Evolutionary conservation across 345 rosid genomes (phyloP).

Genomic region (Hypericum perforatum): DNA sequence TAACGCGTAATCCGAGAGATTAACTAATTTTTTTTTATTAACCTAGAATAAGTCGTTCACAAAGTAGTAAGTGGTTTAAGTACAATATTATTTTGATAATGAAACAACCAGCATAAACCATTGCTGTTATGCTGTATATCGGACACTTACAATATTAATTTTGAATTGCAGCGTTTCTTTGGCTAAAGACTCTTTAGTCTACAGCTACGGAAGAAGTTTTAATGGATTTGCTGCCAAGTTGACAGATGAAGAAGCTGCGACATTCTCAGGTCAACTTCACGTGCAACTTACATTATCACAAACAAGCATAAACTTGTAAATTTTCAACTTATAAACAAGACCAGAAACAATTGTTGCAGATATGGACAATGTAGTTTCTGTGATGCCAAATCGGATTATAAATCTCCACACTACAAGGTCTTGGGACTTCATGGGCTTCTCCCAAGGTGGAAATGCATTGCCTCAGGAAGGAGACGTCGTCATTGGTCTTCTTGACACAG

Average conservation of each 20-base stretch:
- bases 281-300: slow-evolving; percentile 9
- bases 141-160: background rate
- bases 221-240: slow-evolving; percentile 38
- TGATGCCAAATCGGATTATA: background rate
- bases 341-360: too few relatives aligned
- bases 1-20: too few relatives aligned
- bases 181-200: slow-evolving; percentile 23
- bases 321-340: too few relatives aligned
- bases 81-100: background rate
- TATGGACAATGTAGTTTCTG: slow-evolving; percentile 3
- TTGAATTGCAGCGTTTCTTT: slow-evolving; percentile 16
- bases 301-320: slow-evolving; percentile 17
- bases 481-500: slow-evolving; percentile 7
- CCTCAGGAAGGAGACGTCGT: background rate
- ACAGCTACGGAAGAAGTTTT: slow-evolving; percentile 32
- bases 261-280: slow-evolving; percentile 20
- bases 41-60: too few relatives aligned
- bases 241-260: slow-evolving; percentile 28
- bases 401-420: slow-evolving; percentile 6
- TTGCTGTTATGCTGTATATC: background rate
- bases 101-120: too few relatives aligned
- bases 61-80: too few relatives aligned
- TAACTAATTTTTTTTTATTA: too few relatives aligned
- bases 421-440: slow-evolving; percentile 9
- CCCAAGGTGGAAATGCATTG: background rate